These are phyloP conservation scores for Metschnikowia lachancei DNA, from an alignment of 805 yeast genomes.

Conservation along the genomic window DNA sequence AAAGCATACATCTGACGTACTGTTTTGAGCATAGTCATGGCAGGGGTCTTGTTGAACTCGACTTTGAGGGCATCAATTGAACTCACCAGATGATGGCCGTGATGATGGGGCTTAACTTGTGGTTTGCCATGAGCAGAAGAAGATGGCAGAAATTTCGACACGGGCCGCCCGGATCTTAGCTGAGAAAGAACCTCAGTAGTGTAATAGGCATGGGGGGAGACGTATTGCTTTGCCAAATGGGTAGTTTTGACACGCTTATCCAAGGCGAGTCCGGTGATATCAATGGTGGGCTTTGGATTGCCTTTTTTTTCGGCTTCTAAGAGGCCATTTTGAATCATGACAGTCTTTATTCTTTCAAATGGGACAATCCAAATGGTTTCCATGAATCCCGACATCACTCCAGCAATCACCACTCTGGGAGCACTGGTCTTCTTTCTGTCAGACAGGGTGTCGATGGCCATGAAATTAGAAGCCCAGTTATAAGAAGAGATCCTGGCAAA, in stretches of 20 bases:
- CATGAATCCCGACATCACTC: constrained; percentile 73
- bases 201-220: constrained; percentile 44
- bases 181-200: constrained; percentile 34
- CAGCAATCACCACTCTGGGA: constrained; percentile 81
- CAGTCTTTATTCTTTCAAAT: constrained; percentile 79
- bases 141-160: constrained; percentile 24
- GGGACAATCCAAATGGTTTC: constrained; percentile 87
- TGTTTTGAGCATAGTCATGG: constrained; percentile 51
- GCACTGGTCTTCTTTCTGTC: constrained; percentile 64
- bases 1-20: constrained; percentile 64
- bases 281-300: constrained; percentile 22
- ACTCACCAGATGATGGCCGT: constrained; percentile 4
- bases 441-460: constrained; percentile 46
- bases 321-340: constrained; percentile 69
- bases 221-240: constrained; percentile 31
- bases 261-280: constrained; percentile 28
- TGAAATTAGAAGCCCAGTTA: constrained; percentile 67
- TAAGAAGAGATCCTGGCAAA: constrained; percentile 70
- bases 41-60: constrained; percentile 51
- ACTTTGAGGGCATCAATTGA: constrained; percentile 16
- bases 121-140: constrained; percentile 4
- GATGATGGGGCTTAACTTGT: constrained; percentile 13
- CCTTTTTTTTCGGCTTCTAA: constrained; percentile 23
- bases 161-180: constrained; percentile 22
- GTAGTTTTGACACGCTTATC: constrained; percentile 25